Base-by-base conservation (phyloP, 306 rosid genomes). In the Pyrus betulifolia region DNA sequence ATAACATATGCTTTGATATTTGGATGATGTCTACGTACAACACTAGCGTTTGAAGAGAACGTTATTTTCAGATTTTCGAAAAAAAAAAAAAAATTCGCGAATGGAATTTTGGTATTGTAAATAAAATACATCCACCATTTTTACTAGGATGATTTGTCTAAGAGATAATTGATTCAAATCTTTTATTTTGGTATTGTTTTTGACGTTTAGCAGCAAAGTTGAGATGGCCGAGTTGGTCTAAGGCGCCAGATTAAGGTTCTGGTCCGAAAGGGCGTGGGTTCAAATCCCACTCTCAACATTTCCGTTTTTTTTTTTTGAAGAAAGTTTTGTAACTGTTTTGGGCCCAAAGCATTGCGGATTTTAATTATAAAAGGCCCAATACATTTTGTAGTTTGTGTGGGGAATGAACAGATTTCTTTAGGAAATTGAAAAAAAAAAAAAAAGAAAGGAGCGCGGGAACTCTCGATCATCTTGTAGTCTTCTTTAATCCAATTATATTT, bases 201-300 rank as follows among this genome's bases (percentile, higher is more conserved):
- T 4, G 3, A 1, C 14, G 0, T 2, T 0, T 28, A 0, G 0
- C 27, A 19, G 0, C 10, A 3, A 0, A 0, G 86, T 83, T 83
- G 86, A 83, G 67, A 83, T 83, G 84, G 84, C 84, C 86, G 86
- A 83, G 84, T 83, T 83, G 83, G 86, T 79, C 82, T 82, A 82
- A 82, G 85, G 82, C 76, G 82, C 79, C 85, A 82, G 86, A 78
- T 79, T 83, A 79, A 83, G 86, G 86, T 83, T 83, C 84, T 79
- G 86, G 84, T 83, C 86, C 81, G 84, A 60, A 83, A 83, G 81
- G 86, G 86, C 84, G 84, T 79, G 86, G 84, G 84, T 83, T 79
- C 84, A 79, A 79, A 83, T 83, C 86, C 83, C 86, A 79, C 83
- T 83, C 71, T 79, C 83, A 83, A 83, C 83, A 78, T 5, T 5